Evolutionary conservation across 2,329 filamentous ascomycete species (phyloP).

Genomic region (Stachybotrys chlorohalonatus): DNA sequence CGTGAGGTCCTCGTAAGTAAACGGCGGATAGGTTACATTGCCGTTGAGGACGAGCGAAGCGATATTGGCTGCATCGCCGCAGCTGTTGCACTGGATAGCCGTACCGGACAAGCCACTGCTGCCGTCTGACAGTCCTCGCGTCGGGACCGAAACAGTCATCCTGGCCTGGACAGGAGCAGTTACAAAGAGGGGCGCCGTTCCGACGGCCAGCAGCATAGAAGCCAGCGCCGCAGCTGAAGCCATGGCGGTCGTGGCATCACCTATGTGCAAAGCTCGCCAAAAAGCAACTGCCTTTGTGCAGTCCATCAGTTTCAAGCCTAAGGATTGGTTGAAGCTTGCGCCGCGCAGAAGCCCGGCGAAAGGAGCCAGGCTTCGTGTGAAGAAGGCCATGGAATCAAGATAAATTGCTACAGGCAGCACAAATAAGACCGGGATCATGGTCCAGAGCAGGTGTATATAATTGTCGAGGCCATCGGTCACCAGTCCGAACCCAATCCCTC

Average conservation of each 20-base stretch:
- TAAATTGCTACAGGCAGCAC: slow-evolving; percentile 19
- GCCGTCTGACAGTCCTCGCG: slow-evolving; percentile 20
- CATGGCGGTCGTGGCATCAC: slow-evolving; percentile 16
- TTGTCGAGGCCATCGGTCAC: slow-evolving; percentile 14
- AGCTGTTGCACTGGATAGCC: slow-evolving; percentile 10
- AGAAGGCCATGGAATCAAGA: slow-evolving; percentile 20
- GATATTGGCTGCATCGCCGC: slow-evolving; percentile 17
- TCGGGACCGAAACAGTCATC: slow-evolving; percentile 12
- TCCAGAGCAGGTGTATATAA: slow-evolving; percentile 24
- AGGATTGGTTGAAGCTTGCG: slow-evolving; percentile 17
- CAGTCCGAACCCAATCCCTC: slow-evolving; percentile 18
- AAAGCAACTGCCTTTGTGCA: slow-evolving; percentile 16
- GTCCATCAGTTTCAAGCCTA: slow-evolving; percentile 23
- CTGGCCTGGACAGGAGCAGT: slow-evolving; percentile 14
- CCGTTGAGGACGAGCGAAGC: slow-evolving; percentile 24
- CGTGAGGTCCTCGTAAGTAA: slow-evolving; percentile 23
- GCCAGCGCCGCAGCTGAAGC: slow-evolving; percentile 17
- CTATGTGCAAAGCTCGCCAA: slow-evolving; percentile 13
- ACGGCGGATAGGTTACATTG: slow-evolving; percentile 23
- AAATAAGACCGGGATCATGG: slow-evolving; percentile 19
- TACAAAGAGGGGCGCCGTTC: slow-evolving; percentile 22
- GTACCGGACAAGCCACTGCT: slow-evolving; percentile 4
- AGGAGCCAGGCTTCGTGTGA: slow-evolving; percentile 21
- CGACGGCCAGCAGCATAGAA: slow-evolving; percentile 19
- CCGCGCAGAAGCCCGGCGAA: slow-evolving; percentile 18